Conservation (phyloP, 306 rosid species). For the Cucurbita maxima region DNA sequence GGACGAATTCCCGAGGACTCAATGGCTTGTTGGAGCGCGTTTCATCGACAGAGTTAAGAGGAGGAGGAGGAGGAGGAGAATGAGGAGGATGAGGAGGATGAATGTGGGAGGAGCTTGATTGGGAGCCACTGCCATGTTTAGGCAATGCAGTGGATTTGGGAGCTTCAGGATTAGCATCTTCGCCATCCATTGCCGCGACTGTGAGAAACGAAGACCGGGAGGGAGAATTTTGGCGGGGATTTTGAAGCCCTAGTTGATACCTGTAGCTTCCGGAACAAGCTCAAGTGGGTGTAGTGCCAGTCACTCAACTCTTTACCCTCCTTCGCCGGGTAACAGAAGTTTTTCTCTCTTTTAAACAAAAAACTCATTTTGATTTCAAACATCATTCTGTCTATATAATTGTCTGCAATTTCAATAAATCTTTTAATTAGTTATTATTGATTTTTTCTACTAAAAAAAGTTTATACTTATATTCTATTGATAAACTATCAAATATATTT, state of each 20-base stretch:
- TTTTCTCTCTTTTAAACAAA: too few species aligned
- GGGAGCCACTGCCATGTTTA: not conserved
- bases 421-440: too few species aligned
- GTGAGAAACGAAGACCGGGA: not conserved
- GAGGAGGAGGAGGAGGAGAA: not conserved
- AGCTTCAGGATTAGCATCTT: slow-evolving; percentile 8
- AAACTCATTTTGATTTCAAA: too few species aligned
- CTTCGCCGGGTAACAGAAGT: not conserved
- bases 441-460: too few species aligned
- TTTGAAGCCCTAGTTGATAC: slow-evolving; percentile 39
- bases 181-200: slow-evolving; percentile 16
- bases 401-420: too few species aligned
- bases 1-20: slow-evolving; percentile 31
- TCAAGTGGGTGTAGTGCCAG: not conserved
- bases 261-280: not conserved
- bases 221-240: slow-evolving; percentile 22
- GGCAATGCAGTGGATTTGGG: not conserved
- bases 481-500: too few species aligned
- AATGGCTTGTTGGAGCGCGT: not conserved
- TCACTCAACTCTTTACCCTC: not conserved
- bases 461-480: too few species aligned
- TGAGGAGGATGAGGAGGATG: not conserved
- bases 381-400: too few species aligned
- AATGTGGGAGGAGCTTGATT: not conserved
- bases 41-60: not conserved